Percentiles rank a stretch among this genome's conserved stretches.
Conservation (phyloP, 768 basidiomycete genomes). For the Leucogyrophana mollusca region DNA sequence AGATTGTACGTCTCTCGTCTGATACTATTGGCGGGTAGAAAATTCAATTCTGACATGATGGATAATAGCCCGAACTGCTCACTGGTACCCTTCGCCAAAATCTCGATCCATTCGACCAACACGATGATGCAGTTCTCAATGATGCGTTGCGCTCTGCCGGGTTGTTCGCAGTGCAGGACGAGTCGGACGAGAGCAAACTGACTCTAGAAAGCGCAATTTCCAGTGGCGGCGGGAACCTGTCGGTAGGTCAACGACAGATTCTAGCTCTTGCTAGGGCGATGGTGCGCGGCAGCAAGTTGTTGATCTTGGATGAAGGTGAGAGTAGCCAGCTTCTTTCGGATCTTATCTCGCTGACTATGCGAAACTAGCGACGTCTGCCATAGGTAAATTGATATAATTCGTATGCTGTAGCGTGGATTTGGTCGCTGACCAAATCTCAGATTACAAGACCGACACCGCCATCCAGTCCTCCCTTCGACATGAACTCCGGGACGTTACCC, state of each 20-base stretch:
- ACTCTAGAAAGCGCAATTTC: no score
- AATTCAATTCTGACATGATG: neutral
- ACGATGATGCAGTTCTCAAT: constrained; percentile 52
- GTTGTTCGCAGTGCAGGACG: constrained; percentile 38
- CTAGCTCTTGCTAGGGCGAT: no score
- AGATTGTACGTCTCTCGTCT: constrained; percentile 44
- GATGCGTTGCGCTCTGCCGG: constrained; percentile 52
- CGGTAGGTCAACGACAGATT: constrained; percentile 59
- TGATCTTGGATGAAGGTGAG: no score
- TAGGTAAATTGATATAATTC: no score
- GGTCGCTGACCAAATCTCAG: no score
- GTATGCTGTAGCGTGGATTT: no score
- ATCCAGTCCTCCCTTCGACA: constrained; percentile 57
- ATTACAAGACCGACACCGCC: constrained; percentile 54
- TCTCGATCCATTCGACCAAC: constrained; percentile 57
- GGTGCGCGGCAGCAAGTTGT: no score
- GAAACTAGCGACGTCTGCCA: no score
- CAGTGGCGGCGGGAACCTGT: constrained; percentile 45
- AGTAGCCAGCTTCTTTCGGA: no score
- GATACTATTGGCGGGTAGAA: neutral
- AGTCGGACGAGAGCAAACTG: constrained; percentile 31
- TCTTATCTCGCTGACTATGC: neutral
- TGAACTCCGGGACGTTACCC: no score
- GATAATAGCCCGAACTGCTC: constrained; percentile 45
- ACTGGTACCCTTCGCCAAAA: constrained; percentile 57